phyloP scores from a whole-genome alignment of 495 filamentous ascomycete species.

The Baudoinia panamericana region DNA sequence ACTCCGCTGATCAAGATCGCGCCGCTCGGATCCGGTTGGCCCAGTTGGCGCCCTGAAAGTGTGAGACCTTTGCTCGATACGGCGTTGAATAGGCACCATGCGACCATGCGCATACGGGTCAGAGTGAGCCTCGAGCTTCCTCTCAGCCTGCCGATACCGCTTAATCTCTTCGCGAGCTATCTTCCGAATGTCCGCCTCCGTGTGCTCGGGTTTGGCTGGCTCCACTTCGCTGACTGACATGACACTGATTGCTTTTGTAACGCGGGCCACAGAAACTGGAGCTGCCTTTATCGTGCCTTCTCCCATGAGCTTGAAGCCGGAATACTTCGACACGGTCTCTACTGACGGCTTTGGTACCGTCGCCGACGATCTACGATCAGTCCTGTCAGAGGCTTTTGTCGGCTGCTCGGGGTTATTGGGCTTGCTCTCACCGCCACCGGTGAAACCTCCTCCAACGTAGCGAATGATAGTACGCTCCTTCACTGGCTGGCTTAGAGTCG shows the following conservation, averaged over 20 bases:
- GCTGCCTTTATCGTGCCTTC: too few species aligned
- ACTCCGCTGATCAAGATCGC: too few species aligned
- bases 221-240: not conserved
- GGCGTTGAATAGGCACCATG: conserved; percentile 13
- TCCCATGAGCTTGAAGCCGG: too few species aligned
- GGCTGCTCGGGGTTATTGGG: too few species aligned
- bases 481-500: not conserved
- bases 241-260: not conserved
- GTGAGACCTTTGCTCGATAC: conserved; percentile 1
- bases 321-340: too few species aligned
- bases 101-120: conserved; percentile 17
- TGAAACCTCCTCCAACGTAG: too few species aligned
- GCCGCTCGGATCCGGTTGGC: too few species aligned
- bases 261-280: not conserved
- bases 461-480: too few species aligned
- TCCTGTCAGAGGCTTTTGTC: not conserved
- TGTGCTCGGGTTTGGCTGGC: not conserved
- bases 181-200: conserved; percentile 10
- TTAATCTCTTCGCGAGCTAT: conserved; percentile 17
- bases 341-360: too few species aligned
- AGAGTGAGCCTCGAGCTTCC: conserved; percentile 17
- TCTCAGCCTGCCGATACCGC: conserved; percentile 18
- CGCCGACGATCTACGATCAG: too few species aligned
- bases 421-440: too few species aligned
- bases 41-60: too few species aligned